phyloP scores from a whole-genome alignment of 2,329 filamentous ascomycete species.

The Fusarium lyarnte region DNA sequence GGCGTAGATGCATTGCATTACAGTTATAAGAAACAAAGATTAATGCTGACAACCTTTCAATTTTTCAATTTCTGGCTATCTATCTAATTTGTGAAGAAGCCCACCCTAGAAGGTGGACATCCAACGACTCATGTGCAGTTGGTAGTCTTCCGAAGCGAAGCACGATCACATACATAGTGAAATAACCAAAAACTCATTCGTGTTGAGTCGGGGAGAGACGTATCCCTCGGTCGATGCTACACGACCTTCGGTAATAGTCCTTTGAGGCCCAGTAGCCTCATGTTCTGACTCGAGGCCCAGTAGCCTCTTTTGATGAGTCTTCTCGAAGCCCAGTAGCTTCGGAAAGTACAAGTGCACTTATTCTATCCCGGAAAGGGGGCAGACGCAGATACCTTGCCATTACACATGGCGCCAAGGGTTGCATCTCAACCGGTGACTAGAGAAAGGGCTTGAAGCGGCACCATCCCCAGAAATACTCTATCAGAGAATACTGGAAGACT shows the following conservation, averaged over 20 bases:
- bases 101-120: conserved; percentile 34
- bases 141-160: conserved; percentile 36
- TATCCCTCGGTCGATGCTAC: conserved; percentile 21
- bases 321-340: conserved; percentile 32
- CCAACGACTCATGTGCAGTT: conserved; percentile 34
- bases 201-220: conserved; percentile 15
- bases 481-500: neutral
- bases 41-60: conserved; percentile 9
- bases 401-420: neutral
- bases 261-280: conserved; percentile 21
- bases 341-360: conserved; percentile 17
- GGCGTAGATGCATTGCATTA: neutral
- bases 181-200: conserved; percentile 30
- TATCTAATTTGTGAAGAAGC: conserved; percentile 14
- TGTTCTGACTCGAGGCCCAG: conserved; percentile 17
- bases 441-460: conserved; percentile 12
- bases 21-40: neutral
- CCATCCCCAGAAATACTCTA: neutral
- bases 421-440: conserved; percentile 8
- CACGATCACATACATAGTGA: conserved; percentile 20
- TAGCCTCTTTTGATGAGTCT: conserved; percentile 22
- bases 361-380: neutral
- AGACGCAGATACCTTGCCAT: conserved; percentile 6
- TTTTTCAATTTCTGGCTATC: conserved; percentile 22
- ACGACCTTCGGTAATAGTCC: neutral